Base-by-base conservation (phyloP, 805 yeast species). In the Kuraishia ogatae region DNA sequence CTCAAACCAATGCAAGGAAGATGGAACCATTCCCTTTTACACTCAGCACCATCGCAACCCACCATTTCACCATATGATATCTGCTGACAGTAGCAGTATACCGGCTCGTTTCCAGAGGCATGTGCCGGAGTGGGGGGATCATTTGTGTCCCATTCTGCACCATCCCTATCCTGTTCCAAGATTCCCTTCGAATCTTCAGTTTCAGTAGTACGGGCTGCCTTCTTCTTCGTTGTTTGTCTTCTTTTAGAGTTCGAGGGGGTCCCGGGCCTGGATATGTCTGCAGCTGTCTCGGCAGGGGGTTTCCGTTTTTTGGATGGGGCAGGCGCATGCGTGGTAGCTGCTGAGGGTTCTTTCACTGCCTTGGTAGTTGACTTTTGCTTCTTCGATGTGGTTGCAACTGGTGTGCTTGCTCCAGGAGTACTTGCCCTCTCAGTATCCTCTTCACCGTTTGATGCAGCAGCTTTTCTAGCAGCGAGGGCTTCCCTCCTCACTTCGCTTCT, bases 1-100 rank as follows among this genome's bases (percentile, higher is more conserved):
- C 85, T 82, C 62, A 91, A 78, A 0, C 97, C 97, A 49, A 89
- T 87, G 70, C 98, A 92, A 19, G 96, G 96, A 61, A 93, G 74
- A 73, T 92, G 98, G 72, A 92, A 92, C 98, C 98, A 92, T 69
- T 92, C 98, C 54, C 90, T 77, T 66, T 84, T 84, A 73, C 98
- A 93, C 56, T 85, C 83, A 39, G 89, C 92, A 13, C 97, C 97
- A 65, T 94, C 99, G 72, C 99, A 94, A 1, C 96, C 99, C 57
- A 94, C 97, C 99, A 94, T 94, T 65, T 94, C 98, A 20, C 99
- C 99, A 66, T 88, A 94, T 3, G 97, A 93, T 0, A 92, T 96
- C 67, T 92, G 97, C 67, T 91, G 89, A 72, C 99, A 94, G 72
- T 93, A 92, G 70, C 99, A 94, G 68, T 93, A 93, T 1, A 91